Evolutionary conservation across 2,329 filamentous ascomycete genomes (phyloP).

Genomic region (Acrodontium crateriforme): DNA sequence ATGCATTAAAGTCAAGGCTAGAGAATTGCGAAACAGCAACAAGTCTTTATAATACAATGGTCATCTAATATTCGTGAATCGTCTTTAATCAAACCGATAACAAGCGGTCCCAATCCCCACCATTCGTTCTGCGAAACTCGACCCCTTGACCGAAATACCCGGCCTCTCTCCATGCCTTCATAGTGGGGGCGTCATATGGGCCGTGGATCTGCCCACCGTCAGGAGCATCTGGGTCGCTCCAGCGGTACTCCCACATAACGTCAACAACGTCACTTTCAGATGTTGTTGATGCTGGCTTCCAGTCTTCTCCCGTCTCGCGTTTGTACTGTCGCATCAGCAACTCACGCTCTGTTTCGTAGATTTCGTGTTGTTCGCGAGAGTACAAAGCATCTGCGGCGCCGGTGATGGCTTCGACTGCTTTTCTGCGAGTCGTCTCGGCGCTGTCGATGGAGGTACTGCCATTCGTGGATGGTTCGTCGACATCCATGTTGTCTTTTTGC

Average conservation of each 20-base stretch:
- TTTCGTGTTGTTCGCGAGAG: conserved; percentile 68
- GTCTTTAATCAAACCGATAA: no score
- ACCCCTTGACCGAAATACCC: conserved; percentile 90
- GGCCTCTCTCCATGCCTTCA: conserved; percentile 81
- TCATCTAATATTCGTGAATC: no score
- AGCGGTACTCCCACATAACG: conserved; percentile 70
- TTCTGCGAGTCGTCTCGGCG: conserved; percentile 54
- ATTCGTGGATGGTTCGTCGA: conserved; percentile 33
- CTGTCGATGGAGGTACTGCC: conserved; percentile 45
- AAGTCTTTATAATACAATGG: no score
- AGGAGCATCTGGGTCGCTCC: conserved; percentile 65
- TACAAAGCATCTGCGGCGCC: conserved; percentile 80
- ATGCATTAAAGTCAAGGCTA: no score
- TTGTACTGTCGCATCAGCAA: conserved; percentile 68
- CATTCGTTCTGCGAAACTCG: conserved; percentile 43
- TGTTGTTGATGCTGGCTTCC: conserved; percentile 36
- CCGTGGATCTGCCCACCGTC: conserved; percentile 70
- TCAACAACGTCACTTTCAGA: not conserved
- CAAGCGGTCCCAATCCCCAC: no score
- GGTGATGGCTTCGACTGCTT: conserved; percentile 69
- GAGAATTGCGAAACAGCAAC: no score
- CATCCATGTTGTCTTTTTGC: conserved; percentile 51
- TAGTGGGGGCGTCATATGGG: conserved; percentile 70
- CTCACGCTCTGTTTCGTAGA: conserved; percentile 84
- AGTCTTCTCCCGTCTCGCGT: conserved; percentile 75